Evolutionary conservation across 2,329 filamentous ascomycete species (phyloP), one percentile per base, ranked within the genome.

Genomic region (Trematosphaeria pertusa): DNA sequence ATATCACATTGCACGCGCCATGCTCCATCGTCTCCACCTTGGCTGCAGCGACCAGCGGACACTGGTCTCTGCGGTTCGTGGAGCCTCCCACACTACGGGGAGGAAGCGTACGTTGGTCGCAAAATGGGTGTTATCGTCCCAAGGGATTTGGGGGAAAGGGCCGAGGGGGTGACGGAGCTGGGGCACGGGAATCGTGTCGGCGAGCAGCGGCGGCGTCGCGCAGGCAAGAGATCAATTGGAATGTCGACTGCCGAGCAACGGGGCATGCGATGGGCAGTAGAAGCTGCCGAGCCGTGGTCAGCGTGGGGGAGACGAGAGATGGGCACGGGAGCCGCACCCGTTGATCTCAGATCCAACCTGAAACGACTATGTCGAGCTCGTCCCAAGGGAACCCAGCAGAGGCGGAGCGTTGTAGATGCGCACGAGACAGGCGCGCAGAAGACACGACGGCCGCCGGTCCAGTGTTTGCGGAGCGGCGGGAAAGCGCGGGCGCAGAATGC

Each of bases 1-100:
- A 75, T 49, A 75, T 71, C 40, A 75, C 66, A 61, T 74, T 74
- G 64, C 73, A 75, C 47, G 70, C 66, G 59, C 71, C 72, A 71
- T 73, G 71, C 47, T 74, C 71, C 73, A 75, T 75, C 41, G 55
- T 70, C 61, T 64, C 62, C 63, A 56, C 59, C 51, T 50, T 39
- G 52, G 49, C 54, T 55, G 52, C 61, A 61, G 64, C 58, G 64
- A 66, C 62, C 64, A 65, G 66, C 52, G 44, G 34, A 40, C 37
- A 50, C 59, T 64, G 65, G 61, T 63, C 64, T 52, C 44, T 53
- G 54, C 54, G 47, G 42, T 54, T 46, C 42, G 56, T 59, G 52
- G 55, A 58, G 50, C 58, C 56, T 67, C 61, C 59, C 61, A 62
- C 61, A 47, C 62, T 59, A 46, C 64, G 52, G 58, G 60, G 56